phyloP scores from a whole-genome alignment of 139 green algal species.

The Auxenochlorella protothecoides region DNA sequence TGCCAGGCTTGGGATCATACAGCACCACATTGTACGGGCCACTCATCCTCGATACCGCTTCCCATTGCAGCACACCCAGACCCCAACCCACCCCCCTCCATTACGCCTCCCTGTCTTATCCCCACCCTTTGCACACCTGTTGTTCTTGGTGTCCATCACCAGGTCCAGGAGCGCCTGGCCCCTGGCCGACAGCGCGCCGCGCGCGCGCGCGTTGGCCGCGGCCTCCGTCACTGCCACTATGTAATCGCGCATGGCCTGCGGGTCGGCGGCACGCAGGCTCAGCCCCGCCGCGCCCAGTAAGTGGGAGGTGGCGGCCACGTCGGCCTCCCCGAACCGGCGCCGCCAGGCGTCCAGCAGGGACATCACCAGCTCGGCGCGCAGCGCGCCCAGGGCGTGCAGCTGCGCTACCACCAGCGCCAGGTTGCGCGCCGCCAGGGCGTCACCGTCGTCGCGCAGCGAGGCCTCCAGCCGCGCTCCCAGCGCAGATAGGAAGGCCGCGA shows the following conservation, averaged over 20 bases:
- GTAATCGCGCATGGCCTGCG: too few species aligned
- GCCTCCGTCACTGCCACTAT: too few species aligned
- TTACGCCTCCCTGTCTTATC: too few species aligned
- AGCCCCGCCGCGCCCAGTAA: constrained; percentile 39
- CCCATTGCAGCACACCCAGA: neutral
- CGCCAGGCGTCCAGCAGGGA: constrained; percentile 21
- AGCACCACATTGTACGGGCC: too few species aligned
- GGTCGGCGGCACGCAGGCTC: constrained; percentile 28
- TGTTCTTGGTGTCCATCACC: constrained; percentile 85
- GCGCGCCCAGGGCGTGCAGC: constrained; percentile 38
- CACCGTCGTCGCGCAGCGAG: neutral
- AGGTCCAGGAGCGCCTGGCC: constrained; percentile 60
- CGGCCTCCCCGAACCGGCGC: constrained; percentile 46
- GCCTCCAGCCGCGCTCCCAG: constrained; percentile 14
- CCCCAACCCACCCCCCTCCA: neutral
- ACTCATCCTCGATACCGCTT: neutral
- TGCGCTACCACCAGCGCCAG: constrained; percentile 45
- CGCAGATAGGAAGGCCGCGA: constrained; percentile 41
- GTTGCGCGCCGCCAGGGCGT: constrained; percentile 44
- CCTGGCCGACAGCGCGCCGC: too few species aligned
- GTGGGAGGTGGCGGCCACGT: constrained; percentile 47
- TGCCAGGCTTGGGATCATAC: too few species aligned
- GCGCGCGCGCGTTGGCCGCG: too few species aligned
- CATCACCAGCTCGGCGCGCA: constrained; percentile 42
- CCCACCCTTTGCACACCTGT: constrained; percentile 18